phyloP scores from a whole-genome alignment of 2,329 filamentous ascomycete genomes.

The Ascochyta koolunga region DNA sequence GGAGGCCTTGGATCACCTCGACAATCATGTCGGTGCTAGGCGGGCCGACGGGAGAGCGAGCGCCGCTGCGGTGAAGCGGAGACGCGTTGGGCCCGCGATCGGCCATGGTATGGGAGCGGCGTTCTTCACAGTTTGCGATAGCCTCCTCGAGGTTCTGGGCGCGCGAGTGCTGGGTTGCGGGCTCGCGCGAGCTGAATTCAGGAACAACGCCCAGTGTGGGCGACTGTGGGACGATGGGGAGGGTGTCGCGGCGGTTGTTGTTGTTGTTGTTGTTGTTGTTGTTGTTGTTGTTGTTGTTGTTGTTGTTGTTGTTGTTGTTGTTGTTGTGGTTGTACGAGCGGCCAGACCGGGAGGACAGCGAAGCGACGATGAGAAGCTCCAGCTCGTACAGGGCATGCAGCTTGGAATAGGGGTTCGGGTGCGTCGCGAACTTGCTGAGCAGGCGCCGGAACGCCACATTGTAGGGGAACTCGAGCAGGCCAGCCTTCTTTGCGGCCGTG shows the following conservation, averaged over 20 bases:
- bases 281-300: too few relatives aligned
- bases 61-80: slow-evolving; percentile 42
- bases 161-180: slow-evolving; percentile 49
- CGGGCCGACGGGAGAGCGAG: slow-evolving; percentile 46
- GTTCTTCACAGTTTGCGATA: slow-evolving; percentile 73
- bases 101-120: slow-evolving; percentile 64
- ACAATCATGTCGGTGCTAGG: slow-evolving; percentile 53
- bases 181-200: slow-evolving; percentile 53
- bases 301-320: too few relatives aligned
- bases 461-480: slow-evolving; percentile 73
- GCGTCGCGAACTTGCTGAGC: slow-evolving; percentile 84
- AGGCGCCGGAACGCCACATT: slow-evolving; percentile 78
- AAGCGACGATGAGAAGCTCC: slow-evolving; percentile 79
- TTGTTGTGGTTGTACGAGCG: slow-evolving; percentile 52
- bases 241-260: slow-evolving; percentile 47
- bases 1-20: slow-evolving; percentile 52
- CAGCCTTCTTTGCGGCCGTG: slow-evolving; percentile 51
- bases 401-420: slow-evolving; percentile 87
- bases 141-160: slow-evolving; percentile 65
- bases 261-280: too few relatives aligned
- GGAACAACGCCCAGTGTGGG: slow-evolving; percentile 53
- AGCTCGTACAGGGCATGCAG: slow-evolving; percentile 83
- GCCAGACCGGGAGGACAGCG: slow-evolving; percentile 64
- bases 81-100: slow-evolving; percentile 44
- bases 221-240: slow-evolving; percentile 52